Percentiles rank a stretch among this genome's conserved stretches.
Conservation (phyloP, 257 asterid species). For the Nyctanthes arbortristis region DNA sequence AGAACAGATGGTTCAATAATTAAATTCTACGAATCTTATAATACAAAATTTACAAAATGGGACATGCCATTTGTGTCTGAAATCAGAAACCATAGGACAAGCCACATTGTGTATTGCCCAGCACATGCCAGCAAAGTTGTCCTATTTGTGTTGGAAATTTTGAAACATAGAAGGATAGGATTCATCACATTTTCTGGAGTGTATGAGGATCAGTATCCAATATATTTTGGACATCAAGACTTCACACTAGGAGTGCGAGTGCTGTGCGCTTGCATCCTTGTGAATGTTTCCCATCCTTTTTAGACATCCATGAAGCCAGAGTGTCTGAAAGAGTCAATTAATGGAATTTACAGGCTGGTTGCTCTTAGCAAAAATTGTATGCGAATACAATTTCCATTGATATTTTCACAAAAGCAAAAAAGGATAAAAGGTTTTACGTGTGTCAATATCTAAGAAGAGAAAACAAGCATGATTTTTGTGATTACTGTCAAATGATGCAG, state of each 20-base stretch:
- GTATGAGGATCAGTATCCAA: background rate
- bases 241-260: background rate
- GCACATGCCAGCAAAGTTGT: background rate
- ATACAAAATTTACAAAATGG: background rate
- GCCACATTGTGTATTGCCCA: background rate
- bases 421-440: background rate
- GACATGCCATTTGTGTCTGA: background rate
- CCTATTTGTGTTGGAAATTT: background rate
- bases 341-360: background rate
- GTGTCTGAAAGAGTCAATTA: background rate
- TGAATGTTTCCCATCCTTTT: background rate
- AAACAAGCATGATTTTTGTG: background rate
- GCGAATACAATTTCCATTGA: background rate
- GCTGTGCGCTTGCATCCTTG: background rate
- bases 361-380: background rate
- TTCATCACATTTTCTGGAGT: background rate
- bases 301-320: background rate
- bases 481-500: background rate
- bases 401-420: background rate
- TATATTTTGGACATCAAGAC: background rate
- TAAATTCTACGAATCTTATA: background rate
- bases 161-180: background rate
- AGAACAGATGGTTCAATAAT: too few species aligned
- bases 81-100: background rate
- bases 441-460: background rate